Evolutionary conservation across 78 protist species (phyloP).

Genomic region (Dictyostelium intermedium): DNA sequence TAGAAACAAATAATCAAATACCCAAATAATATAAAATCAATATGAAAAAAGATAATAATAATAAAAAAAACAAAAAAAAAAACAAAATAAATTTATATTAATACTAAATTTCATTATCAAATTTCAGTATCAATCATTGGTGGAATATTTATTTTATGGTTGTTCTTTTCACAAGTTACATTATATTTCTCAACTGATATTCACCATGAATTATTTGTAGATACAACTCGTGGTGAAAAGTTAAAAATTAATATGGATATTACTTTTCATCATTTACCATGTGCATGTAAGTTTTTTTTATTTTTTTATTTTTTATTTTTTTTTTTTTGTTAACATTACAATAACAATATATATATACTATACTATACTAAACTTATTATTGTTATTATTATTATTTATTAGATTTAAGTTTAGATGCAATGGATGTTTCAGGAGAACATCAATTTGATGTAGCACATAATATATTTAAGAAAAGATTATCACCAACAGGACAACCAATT

Average conservation of each 20-base stretch:
- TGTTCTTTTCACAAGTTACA: constrained; percentile 78
- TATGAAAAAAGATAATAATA: neutral
- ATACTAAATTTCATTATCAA: neutral
- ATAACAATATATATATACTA: too few relatives aligned
- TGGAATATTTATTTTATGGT: constrained; percentile 77
- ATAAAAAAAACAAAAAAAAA: neutral
- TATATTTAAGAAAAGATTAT: constrained; percentile 74
- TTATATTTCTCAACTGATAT: constrained; percentile 55
- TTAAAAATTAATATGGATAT: constrained; percentile 86
- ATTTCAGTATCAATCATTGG: constrained; percentile 62
- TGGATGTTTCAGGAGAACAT: constrained; percentile 94
- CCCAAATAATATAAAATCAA: neutral
- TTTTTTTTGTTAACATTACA: too few relatives aligned
- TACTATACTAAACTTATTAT: too few relatives aligned
- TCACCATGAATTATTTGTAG: constrained; percentile 78
- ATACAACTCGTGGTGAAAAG: constrained; percentile 83
- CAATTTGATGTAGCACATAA: constrained; percentile 86
- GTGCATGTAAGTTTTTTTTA: constrained; percentile 71
- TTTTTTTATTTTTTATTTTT: too few relatives aligned
- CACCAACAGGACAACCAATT: constrained; percentile 43
- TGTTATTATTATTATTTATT: neutral
- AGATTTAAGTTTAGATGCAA: constrained; percentile 87
- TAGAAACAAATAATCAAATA: too few relatives aligned
- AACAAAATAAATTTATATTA: neutral
- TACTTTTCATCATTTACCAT: constrained; percentile 82